A percentile compares a stretch with the other conserved stretches of the same genome.
These are phyloP conservation scores for Aureobasidium lini DNA, from an alignment of 2,329 filamentous ascomycete genomes.

Conservation along the genomic window DNA sequence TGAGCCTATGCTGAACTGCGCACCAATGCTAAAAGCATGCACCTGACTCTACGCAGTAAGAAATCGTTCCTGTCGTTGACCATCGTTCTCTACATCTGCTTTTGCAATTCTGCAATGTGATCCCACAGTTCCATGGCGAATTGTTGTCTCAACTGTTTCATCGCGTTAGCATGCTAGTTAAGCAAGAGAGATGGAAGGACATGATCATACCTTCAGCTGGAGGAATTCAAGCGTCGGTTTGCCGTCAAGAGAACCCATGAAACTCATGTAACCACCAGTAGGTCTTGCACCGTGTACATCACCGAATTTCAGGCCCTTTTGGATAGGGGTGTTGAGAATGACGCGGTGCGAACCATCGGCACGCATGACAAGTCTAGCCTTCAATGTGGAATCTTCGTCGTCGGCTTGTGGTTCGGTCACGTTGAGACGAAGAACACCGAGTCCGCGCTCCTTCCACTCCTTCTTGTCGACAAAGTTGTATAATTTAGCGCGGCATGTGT, in stretches of 20 bases:
- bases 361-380: constrained; percentile 75
- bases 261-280: constrained; percentile 60
- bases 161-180: not conserved
- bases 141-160: constrained; percentile 33
- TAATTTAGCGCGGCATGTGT: constrained; percentile 73
- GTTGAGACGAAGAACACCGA: constrained; percentile 79
- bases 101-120: constrained; percentile 34
- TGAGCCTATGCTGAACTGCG: not conserved
- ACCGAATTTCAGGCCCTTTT: constrained; percentile 72
- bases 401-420: constrained; percentile 50
- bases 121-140: constrained; percentile 41
- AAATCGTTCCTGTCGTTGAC: not conserved
- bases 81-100: constrained; percentile 26
- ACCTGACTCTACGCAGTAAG: not conserved
- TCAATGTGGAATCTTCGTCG: constrained; percentile 32
- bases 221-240: constrained; percentile 44
- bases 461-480: constrained; percentile 62
- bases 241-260: constrained; percentile 51
- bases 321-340: constrained; percentile 75
- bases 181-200: not conserved
- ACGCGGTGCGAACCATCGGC: constrained; percentile 84
- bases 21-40: not conserved
- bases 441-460: constrained; percentile 84
- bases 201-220: constrained; percentile 47
- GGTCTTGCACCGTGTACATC: constrained; percentile 56